Base-by-base conservation (phyloP, 768 basidiomycete species). In the Mycena vulgaris region DNA sequence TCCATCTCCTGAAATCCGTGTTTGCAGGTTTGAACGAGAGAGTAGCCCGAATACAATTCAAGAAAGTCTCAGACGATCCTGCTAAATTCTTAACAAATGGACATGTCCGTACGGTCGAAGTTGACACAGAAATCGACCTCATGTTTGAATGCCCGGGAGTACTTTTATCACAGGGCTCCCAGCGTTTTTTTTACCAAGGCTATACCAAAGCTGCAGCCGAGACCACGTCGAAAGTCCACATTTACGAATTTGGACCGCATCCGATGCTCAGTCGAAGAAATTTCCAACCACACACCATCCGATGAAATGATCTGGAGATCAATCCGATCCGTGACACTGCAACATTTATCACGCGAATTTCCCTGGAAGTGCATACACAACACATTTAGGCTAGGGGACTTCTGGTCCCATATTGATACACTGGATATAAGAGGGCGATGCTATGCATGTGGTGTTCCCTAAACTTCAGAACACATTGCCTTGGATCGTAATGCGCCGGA, bases 401-500 rank as follows among this genome's bases (percentile, higher is more conserved):
- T 57, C 52, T 56, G 61, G 68, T 60, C 40, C 1, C 40, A 61
- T 23, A 47, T 61, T 33, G 27, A 45, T 7, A 33, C 25, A 9
- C 8, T 47, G 14, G 45, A 61, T 17, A 45, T 47, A n/a, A 28
- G 45, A 4, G 59, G 42, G 49, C 21, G n/a, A 23, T 69, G 68
- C 31, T 39, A 31, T 31, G 19, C 35, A 7, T 69, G 68, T 37
- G 31, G 56, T 8, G 45, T 63, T 25, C 33, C 39, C 19, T 53
- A 69, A 51, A 64, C 53, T 3, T 45, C 65, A 31, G 53, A 69
- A 52, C 68, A 69, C 55, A 64, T 69, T 23, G 47, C 61, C 11
- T n/a, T 69, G 19, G 31, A 39, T 9, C 17, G 37, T 39, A 39
- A 39, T 39, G 37, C 37, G 16, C 17, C 8, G 9, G 37, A 16